phyloP scores from a whole-genome alignment of 495 filamentous ascomycete species.

The Xylaria longipes region DNA sequence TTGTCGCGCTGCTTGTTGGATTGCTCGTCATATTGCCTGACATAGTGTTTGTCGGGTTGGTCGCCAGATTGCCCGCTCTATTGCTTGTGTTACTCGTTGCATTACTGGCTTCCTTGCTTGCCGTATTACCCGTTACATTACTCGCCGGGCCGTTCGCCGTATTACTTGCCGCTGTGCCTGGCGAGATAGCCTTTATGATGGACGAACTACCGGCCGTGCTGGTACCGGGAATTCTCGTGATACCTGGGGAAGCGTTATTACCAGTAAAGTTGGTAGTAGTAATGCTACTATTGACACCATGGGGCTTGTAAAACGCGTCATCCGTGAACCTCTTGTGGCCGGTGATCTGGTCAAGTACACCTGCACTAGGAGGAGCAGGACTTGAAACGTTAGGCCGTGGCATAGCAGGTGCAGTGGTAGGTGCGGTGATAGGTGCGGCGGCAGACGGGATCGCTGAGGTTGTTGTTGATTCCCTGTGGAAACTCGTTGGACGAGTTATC shows the following conservation, averaged over 20 bases:
- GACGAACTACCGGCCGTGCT: not conserved
- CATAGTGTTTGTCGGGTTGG: not conserved
- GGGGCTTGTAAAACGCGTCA: constrained; percentile 16
- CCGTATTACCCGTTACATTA: not conserved
- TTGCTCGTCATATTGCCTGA: not conserved
- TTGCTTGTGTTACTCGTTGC: not conserved
- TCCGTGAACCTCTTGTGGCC: constrained; percentile 37
- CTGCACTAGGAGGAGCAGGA: constrained; percentile 41
- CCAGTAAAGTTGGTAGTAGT: not conserved
- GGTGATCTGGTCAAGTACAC: constrained; percentile 40
- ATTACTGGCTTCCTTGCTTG: not conserved
- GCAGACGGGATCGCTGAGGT: constrained; percentile 6
- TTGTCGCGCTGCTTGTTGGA: not conserved
- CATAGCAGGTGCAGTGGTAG: constrained; percentile 16
- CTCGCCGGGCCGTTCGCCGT: not conserved
- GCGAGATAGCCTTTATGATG: not conserved
- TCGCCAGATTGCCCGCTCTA: not conserved
- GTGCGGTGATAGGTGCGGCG: constrained; percentile 19
- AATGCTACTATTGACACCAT: constrained; percentile 9
- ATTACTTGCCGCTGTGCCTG: not conserved
- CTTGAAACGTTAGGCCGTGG: constrained; percentile 37
- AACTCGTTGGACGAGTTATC: constrained; percentile 33
- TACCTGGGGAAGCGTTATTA: not conserved
- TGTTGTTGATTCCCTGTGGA: constrained; percentile 30
- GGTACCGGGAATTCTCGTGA: not conserved